Percentiles rank a stretch among this genome's conserved stretches.
Conservation (phyloP, 495 filamentous ascomycete species). For the Cenococcum geophilum region DNA sequence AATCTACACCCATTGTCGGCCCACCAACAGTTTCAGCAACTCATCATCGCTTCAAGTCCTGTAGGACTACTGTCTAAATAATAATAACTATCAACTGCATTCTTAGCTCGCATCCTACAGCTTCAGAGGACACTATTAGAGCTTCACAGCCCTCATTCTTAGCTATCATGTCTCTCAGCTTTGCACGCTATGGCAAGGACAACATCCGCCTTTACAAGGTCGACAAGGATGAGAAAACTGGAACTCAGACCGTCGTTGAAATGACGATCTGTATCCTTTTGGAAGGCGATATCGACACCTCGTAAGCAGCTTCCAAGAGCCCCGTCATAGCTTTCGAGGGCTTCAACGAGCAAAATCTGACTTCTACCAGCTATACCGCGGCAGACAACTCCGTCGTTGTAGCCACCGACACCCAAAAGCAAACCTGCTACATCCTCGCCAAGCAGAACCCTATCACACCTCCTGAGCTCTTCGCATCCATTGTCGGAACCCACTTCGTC, state of each 20-base stretch:
- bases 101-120: background rate
- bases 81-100: background rate
- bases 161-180: slow-evolving; percentile 35
- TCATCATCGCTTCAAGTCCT: background rate
- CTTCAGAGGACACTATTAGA: background rate
- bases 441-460: slow-evolving; percentile 91
- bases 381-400: slow-evolving; percentile 95
- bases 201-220: slow-evolving; percentile 98
- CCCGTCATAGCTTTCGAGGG: slow-evolving; percentile 12
- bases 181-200: slow-evolving; percentile 54
- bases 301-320: slow-evolving; percentile 49
- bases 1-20: background rate
- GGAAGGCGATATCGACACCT: slow-evolving; percentile 83
- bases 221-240: slow-evolving; percentile 65
- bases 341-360: slow-evolving; percentile 8
- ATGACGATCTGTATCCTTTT: slow-evolving; percentile 90
- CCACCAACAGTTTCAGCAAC: slow-evolving; percentile 5
- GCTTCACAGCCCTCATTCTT: background rate
- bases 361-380: slow-evolving; percentile 63
- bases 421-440: slow-evolving; percentile 89
- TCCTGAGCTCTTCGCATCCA: slow-evolving; percentile 84
- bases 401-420: slow-evolving; percentile 96
- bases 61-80: slow-evolving; percentile 1
- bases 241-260: slow-evolving; percentile 75
- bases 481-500: slow-evolving; percentile 80